Evolutionary conservation across 495 filamentous ascomycete genomes (phyloP).

Genomic region (Daldinia concentrica): DNA sequence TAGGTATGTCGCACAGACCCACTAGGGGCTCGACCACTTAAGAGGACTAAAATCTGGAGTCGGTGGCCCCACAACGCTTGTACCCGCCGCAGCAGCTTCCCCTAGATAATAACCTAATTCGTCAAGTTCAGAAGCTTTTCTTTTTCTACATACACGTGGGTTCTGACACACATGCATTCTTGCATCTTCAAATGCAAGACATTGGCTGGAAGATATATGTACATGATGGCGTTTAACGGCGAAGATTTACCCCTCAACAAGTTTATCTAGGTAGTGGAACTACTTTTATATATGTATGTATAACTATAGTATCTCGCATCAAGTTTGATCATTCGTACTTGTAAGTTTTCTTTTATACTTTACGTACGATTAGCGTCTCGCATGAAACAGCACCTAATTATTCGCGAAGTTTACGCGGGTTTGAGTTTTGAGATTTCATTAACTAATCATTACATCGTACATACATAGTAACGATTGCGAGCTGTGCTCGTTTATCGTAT

Average conservation of each 20-base stretch:
- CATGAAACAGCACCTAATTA: background rate
- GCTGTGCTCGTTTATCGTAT: background rate
- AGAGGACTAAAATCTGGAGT: slow-evolving; percentile 24
- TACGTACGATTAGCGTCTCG: background rate
- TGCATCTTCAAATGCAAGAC: background rate
- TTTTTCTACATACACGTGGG: slow-evolving; percentile 4
- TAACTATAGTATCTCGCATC: background rate
- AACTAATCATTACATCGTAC: background rate
- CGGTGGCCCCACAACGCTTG: slow-evolving; percentile 8
- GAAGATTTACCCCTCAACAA: background rate
- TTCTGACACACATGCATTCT: background rate
- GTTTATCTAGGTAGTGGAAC: no score
- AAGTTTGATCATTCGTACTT: background rate
- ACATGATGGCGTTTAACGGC: background rate
- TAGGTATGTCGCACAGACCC: slow-evolving; percentile 13
- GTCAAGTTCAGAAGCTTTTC: slow-evolving; percentile 5
- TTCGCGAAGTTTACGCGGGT: background rate
- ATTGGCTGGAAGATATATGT: background rate
- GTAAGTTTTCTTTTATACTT: background rate
- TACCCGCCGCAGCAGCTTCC: background rate
- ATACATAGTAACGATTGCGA: background rate
- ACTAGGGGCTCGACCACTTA: slow-evolving; percentile 14
- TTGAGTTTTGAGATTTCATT: background rate
- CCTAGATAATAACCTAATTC: slow-evolving; percentile 7
- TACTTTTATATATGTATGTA: no score